Evolutionary conservation across 179 eudicot genomes (phyloP).

Genomic region (Heliamphora pulchella): DNA sequence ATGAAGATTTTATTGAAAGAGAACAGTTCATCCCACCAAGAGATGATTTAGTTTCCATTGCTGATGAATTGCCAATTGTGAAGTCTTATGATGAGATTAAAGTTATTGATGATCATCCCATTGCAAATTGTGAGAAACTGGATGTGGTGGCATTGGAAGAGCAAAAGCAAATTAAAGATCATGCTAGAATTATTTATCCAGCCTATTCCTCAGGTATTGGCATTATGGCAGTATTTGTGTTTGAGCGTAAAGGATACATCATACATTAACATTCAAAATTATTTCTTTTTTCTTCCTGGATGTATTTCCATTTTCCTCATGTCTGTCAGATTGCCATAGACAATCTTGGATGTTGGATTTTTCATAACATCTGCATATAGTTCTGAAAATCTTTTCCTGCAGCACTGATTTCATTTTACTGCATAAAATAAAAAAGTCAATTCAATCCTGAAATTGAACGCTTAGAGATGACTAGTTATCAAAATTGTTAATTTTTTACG

Average conservation of each 20-base stretch:
- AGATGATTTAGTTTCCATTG: conserved; percentile 14
- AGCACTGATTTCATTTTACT: background rate
- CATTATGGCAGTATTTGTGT: background rate
- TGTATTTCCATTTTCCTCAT: background rate
- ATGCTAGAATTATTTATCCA: conserved; percentile 16
- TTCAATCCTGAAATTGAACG: too few species aligned
- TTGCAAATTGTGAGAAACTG: conserved; percentile 12
- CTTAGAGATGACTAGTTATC: too few species aligned
- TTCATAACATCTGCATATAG: background rate
- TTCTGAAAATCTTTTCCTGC: background rate
- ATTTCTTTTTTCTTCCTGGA: conserved; percentile 3
- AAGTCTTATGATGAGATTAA: conserved; percentile 23
- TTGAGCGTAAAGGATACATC: background rate
- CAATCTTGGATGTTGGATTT: background rate
- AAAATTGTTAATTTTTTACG: too few species aligned
- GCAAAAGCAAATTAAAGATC: conserved; percentile 23
- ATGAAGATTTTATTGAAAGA: conserved; percentile 7
- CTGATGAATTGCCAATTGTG: conserved; percentile 21
- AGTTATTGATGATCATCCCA: conserved; percentile 18
- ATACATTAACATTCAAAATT: background rate
- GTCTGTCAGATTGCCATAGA: background rate
- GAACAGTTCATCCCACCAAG: background rate
- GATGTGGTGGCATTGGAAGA: conserved; percentile 26
- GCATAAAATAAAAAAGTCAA: background rate
- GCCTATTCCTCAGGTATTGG: conserved; percentile 29